A percentile compares a stretch with the other conserved stretches of the same genome.
These are phyloP conservation scores for Rutidosis leptorrhynchoides DNA, from an alignment of 129 eudicot species.

Conservation along the genomic window DNA sequence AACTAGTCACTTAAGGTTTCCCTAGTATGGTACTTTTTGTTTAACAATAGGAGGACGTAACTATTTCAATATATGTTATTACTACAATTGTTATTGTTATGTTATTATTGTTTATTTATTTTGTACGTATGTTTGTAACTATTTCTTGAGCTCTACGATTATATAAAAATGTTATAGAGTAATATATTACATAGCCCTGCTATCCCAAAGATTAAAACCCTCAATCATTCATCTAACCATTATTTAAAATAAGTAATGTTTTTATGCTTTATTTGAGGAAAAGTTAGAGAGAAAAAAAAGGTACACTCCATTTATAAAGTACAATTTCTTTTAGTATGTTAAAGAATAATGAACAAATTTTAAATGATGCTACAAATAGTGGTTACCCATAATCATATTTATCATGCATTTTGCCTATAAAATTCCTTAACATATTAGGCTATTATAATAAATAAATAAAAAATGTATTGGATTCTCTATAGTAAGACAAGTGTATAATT, in stretches of 20 bases:
- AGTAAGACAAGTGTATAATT: too few relatives aligned
- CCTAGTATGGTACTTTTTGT: not conserved
- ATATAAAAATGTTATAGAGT: not conserved
- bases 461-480: too few relatives aligned
- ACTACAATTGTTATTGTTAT: not conserved
- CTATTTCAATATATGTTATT: not conserved
- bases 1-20: constrained; percentile 4
- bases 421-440: too few relatives aligned
- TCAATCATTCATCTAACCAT: constrained; percentile 36
- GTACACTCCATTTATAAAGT: constrained; percentile 31
- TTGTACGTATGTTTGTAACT: not conserved
- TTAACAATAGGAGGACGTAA: not conserved
- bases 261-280: constrained; percentile 19
- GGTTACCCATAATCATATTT: constrained; percentile 34
- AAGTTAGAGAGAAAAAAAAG: constrained; percentile 22
- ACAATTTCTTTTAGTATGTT: constrained; percentile 32
- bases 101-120: not conserved
- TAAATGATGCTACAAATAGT: constrained; percentile 19
- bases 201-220: constrained; percentile 15
- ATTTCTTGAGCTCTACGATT: not conserved
- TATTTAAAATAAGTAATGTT: constrained; percentile 22
- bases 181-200: not conserved
- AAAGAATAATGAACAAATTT: constrained; percentile 24
- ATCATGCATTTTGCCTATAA: too few relatives aligned
- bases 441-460: too few relatives aligned